phyloP scores from a whole-genome alignment of 2,329 filamentous ascomycete genomes.

The Xylariaceae sp. region DNA sequence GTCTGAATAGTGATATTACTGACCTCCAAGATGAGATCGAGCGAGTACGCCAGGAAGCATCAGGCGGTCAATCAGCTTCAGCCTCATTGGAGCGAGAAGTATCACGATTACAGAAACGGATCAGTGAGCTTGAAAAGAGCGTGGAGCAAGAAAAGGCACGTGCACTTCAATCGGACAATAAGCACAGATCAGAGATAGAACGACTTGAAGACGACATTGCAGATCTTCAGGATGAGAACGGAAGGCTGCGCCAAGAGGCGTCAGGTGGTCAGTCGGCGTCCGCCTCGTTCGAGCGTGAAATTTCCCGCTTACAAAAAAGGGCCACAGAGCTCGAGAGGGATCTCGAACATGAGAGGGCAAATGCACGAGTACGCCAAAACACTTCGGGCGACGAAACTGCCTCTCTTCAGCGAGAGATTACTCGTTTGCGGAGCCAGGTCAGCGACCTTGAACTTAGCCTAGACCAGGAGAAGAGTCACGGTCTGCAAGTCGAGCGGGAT shows the following conservation, averaged over 20 bases:
- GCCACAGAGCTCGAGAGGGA: conserved; percentile 35
- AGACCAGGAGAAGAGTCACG: conserved; percentile 62
- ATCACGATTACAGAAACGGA: conserved; percentile 34
- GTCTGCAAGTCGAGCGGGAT: conserved; percentile 67
- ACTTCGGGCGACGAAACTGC: too few relatives aligned
- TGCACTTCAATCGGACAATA: conserved; percentile 61
- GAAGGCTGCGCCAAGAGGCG: conserved; percentile 31
- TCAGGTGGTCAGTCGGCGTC: conserved; percentile 34
- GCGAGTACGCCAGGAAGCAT: conserved; percentile 60
- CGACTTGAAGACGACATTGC: conserved; percentile 55
- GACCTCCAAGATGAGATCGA: conserved; percentile 64
- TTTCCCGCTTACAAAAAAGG: conserved; percentile 32
- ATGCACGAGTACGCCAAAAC: conserved; percentile 71
- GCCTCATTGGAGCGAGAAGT: conserved; percentile 67
- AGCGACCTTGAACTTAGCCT: conserved; percentile 57
- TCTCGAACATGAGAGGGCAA: conserved; percentile 63
- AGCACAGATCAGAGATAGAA: conserved; percentile 61
- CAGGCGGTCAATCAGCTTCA: conserved; percentile 43
- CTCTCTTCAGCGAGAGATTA: too few relatives aligned
- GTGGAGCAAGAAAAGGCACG: conserved; percentile 65
- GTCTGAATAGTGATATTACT: too few relatives aligned
- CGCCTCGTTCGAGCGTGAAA: conserved; percentile 34
- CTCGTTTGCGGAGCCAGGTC: too few relatives aligned
- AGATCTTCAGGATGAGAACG: conserved; percentile 53
- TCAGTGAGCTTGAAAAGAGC: conserved; percentile 48